These are phyloP conservation scores for Coelastrella sp. DNA, from an alignment of 139 green algal species.

Conservation along the genomic window DNA sequence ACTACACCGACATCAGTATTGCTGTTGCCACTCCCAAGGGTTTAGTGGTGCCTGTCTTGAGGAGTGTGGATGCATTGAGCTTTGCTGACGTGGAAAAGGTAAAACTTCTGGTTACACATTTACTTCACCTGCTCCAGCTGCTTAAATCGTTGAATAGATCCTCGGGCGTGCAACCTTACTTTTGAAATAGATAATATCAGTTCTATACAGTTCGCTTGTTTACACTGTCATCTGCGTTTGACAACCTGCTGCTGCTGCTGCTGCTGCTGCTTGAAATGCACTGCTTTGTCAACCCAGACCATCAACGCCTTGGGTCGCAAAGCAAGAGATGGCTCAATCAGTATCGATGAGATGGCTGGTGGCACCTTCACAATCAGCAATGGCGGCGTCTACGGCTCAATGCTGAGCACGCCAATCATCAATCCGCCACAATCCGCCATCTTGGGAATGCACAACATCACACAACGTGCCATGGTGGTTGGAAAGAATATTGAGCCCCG, in stretches of 20 bases:
- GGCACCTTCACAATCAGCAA: conserved; percentile 99
- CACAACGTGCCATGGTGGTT: conserved; percentile 84
- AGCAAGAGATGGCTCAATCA: conserved; percentile 93
- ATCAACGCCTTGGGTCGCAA: conserved; percentile 93
- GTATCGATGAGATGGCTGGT: conserved; percentile 99
- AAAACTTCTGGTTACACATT: not conserved
- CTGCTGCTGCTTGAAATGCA: not conserved
- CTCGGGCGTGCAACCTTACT: too few relatives aligned
- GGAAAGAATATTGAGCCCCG: conserved; percentile 85
- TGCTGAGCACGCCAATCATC: conserved; percentile 99
- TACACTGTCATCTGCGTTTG: too few relatives aligned
- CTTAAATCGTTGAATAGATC: not conserved
- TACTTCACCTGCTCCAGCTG: too few relatives aligned
- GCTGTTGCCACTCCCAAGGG: conserved; percentile 97
- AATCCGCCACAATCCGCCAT: conserved; percentile 96
- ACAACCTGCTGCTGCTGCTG: not conserved
- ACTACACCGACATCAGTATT: conserved; percentile 92
- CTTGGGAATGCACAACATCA: conserved; percentile 97
- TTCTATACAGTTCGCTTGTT: too few relatives aligned
- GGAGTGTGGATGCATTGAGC: conserved; percentile 82
- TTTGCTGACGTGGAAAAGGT: conserved; percentile 97
- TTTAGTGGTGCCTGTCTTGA: conserved; percentile 95
- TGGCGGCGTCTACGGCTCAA: conserved; percentile 96
- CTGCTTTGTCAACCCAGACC: too few relatives aligned
- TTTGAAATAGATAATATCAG: too few relatives aligned